Conservation (phyloP, 2,329 filamentous ascomycete species). For the Microdochium nivale region DNA sequence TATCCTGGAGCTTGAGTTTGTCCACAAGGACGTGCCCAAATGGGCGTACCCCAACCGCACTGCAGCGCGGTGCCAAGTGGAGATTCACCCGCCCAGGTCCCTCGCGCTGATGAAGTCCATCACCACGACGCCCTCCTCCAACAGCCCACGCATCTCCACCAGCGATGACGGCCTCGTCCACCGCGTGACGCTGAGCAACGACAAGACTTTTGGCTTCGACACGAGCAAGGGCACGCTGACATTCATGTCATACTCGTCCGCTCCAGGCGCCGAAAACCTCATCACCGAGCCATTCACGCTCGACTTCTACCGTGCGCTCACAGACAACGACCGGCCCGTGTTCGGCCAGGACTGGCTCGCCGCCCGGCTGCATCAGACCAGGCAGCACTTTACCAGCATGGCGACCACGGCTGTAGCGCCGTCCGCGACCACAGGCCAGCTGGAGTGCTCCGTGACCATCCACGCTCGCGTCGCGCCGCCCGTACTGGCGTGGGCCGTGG, state of each 20-base stretch:
- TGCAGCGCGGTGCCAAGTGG: slow-evolving; percentile 40
- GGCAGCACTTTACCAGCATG: slow-evolving; percentile 28
- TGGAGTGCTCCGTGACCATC: slow-evolving; percentile 32
- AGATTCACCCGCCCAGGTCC: slow-evolving; percentile 23
- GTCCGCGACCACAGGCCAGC: slow-evolving; percentile 14
- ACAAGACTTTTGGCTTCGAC: slow-evolving; percentile 34
- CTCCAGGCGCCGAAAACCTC: slow-evolving; percentile 22
- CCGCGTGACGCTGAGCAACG: slow-evolving; percentile 22
- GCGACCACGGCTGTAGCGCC: slow-evolving; percentile 6
- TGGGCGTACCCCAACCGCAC: slow-evolving; percentile 46
- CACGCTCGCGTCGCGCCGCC: slow-evolving; percentile 51
- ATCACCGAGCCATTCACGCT: slow-evolving; percentile 36
- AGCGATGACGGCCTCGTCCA: background rate
- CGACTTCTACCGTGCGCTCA: slow-evolving; percentile 55
- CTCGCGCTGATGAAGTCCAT: slow-evolving; percentile 17
- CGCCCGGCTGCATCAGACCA: slow-evolving; percentile 35
- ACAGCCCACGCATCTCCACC: slow-evolving; percentile 13
- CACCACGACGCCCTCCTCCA: background rate
- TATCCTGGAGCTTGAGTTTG: slow-evolving; percentile 41
- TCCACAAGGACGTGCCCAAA: slow-evolving; percentile 27
- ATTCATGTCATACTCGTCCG: slow-evolving; percentile 27
- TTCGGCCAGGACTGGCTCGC: slow-evolving; percentile 51
- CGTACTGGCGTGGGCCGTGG: slow-evolving; percentile 51
- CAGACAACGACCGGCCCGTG: slow-evolving; percentile 54
- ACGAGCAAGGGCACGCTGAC: slow-evolving; percentile 30